Evolutionary conservation across 345 rosid genomes (phyloP).

Genomic region (Euphorbia peplus): DNA sequence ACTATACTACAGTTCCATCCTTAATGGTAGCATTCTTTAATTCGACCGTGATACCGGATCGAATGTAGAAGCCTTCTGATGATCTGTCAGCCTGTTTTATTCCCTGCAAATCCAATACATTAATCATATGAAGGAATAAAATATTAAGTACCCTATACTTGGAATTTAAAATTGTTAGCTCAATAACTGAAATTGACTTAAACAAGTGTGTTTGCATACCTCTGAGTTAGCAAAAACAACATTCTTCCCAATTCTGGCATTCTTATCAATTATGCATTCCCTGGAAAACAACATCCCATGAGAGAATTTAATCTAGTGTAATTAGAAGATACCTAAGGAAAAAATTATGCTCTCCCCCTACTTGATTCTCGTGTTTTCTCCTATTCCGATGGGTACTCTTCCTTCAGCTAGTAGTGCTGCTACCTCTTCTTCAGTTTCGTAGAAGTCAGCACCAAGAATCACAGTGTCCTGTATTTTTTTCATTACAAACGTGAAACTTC

Average conservation of each 20-base stretch:
- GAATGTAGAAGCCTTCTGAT: conserved; percentile 75
- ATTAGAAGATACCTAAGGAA: background rate
- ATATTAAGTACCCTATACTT: no score
- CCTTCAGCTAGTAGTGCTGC: conserved; percentile 63
- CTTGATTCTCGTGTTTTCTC: conserved; percentile 82
- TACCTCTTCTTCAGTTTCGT: conserved; percentile 76
- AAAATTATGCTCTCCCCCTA: conserved; percentile 21
- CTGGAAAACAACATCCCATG: conserved; percentile 34
- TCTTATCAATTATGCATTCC: conserved; percentile 91
- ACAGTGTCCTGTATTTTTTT: conserved; percentile 61
- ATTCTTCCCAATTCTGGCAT: conserved; percentile 90
- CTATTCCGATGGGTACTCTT: conserved; percentile 70
- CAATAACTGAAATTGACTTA: no score
- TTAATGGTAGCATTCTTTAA: conserved; percentile 57
- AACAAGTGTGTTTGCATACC: conserved; percentile 49
- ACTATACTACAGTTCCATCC: conserved; percentile 72
- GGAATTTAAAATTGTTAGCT: no score
- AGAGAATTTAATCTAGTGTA: conserved; percentile 8
- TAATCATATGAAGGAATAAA: no score
- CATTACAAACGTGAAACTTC: background rate
- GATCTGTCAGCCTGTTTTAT: conserved; percentile 87
- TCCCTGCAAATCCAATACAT: conserved; percentile 43
- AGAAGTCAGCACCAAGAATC: conserved; percentile 90
- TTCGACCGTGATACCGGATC: conserved; percentile 66
- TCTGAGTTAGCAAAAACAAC: conserved; percentile 78